Percentiles rank a stretch among this genome's conserved stretches.
Evolutionary conservation across 805 yeast species (phyloP).

Genomic region (Zygosaccharomyces bailii): DNA sequence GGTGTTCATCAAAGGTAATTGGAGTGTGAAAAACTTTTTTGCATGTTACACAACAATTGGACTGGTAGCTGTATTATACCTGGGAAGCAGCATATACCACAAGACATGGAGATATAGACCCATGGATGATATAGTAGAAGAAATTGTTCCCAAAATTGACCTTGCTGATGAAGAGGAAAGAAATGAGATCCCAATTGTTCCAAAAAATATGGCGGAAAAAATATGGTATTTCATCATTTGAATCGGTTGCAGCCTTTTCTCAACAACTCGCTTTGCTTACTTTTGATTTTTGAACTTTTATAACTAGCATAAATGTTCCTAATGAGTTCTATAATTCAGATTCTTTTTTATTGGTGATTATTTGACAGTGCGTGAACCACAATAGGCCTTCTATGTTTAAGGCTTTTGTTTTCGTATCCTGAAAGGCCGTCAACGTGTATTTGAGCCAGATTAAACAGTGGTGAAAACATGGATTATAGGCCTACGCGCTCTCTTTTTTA

Average conservation of each 20-base stretch:
- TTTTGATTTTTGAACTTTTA: conserved; percentile 3
- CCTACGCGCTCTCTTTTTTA: too few relatives aligned
- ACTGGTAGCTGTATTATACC: conserved; percentile 46
- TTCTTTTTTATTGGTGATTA: too few relatives aligned
- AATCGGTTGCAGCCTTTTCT: too few relatives aligned
- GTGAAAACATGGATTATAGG: too few relatives aligned
- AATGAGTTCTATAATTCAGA: too few relatives aligned
- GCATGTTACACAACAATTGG: conserved; percentile 56
- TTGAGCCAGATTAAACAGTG: too few relatives aligned
- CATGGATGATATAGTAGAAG: conserved; percentile 12
- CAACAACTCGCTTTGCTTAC: too few relatives aligned
- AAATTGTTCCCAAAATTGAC: conserved; percentile 18
- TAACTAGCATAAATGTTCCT: too few relatives aligned
- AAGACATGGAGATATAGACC: conserved; percentile 13
- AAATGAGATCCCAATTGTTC: conserved; percentile 10
- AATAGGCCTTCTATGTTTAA: too few relatives aligned
- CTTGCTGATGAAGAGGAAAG: conserved; percentile 19
- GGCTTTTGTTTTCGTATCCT: too few relatives aligned
- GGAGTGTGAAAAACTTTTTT: conserved; percentile 50
- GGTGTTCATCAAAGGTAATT: conserved; percentile 47
- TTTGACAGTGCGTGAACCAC: too few relatives aligned
- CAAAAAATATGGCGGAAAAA: conserved; percentile 18
- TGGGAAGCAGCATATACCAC: conserved; percentile 13
- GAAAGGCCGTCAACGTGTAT: too few relatives aligned
- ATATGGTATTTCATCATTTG: conserved; percentile 9